Evolutionary conservation across 257 asterid species (phyloP).

Genomic region (Coffea canephora): DNA sequence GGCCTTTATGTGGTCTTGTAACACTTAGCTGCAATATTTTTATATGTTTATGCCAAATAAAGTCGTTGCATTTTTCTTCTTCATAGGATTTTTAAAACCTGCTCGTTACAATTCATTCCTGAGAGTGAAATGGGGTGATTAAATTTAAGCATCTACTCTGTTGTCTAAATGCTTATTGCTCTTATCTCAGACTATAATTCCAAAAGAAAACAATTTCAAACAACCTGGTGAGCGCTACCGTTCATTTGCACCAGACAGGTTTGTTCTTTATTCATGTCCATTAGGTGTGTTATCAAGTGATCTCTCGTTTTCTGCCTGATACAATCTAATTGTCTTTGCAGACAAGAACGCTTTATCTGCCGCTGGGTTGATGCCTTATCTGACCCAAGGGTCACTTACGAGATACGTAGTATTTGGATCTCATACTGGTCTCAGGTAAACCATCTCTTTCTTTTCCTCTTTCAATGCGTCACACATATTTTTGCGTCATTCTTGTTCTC

Average conservation of each 20-base stretch:
- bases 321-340: slow-evolving; percentile 6
- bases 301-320: neutral
- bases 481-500: too few species aligned
- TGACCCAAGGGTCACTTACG: slow-evolving; percentile 31
- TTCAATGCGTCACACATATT: neutral
- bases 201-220: slow-evolving; percentile 37
- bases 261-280: neutral
- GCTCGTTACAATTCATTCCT: neutral
- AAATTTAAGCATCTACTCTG: neutral
- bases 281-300: too few species aligned
- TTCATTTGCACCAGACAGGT: slow-evolving; percentile 32
- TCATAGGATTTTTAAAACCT: neutral
- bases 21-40: neutral
- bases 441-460: neutral
- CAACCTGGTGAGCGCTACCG: slow-evolving; percentile 40
- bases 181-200: slow-evolving; percentile 21
- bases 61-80: neutral
- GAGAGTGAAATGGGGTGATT: neutral
- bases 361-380: slow-evolving; percentile 34
- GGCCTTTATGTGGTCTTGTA: neutral
- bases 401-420: slow-evolving; percentile 35
- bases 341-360: slow-evolving; percentile 32
- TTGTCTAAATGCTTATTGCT: neutral
- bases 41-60: neutral
- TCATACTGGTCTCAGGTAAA: slow-evolving; percentile 36